Conservation (phyloP, 495 filamentous ascomycete species). For the Stereocaulon alpinum region DNA sequence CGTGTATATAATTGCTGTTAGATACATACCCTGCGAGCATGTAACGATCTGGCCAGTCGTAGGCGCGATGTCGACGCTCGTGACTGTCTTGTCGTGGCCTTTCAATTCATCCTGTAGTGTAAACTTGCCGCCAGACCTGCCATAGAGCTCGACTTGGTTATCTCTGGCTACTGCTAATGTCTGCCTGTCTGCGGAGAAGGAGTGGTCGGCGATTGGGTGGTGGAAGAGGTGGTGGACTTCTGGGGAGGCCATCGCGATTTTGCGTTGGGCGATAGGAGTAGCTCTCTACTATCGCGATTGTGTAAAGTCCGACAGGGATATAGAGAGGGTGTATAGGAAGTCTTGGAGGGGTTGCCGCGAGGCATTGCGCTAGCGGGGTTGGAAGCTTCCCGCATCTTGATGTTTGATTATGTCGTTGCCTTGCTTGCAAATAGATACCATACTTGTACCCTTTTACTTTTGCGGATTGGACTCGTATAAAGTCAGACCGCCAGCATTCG, state of each 20-base stretch:
- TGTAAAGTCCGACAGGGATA: constrained; percentile 1
- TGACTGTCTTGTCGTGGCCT: constrained; percentile 94
- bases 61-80: constrained; percentile 90
- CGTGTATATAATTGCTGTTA: too few species aligned
- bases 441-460: background rate
- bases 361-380: background rate
- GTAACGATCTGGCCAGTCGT: constrained; percentile 86
- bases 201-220: constrained; percentile 91
- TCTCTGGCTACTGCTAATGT: constrained; percentile 88
- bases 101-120: constrained; percentile 81
- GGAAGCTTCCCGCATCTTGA: background rate
- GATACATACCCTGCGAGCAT: constrained; percentile 74
- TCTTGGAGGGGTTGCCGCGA: background rate
- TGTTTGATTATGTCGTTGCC: background rate
- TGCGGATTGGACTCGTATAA: background rate
- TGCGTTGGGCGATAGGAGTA: constrained; percentile 75
- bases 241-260: constrained; percentile 59
- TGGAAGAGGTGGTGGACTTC: constrained; percentile 97
- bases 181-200: constrained; percentile 84
- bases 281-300: constrained; percentile 89
- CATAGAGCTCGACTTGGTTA: constrained; percentile 83
- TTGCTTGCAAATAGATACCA: background rate
- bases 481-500: background rate
- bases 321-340: background rate
- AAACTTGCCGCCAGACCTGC: constrained; percentile 61